A percentile compares a stretch with the other conserved stretches of the same genome.
phyloP scores from a whole-genome alignment of 2,329 filamentous ascomycete species.

The Penicillium sp. region DNA sequence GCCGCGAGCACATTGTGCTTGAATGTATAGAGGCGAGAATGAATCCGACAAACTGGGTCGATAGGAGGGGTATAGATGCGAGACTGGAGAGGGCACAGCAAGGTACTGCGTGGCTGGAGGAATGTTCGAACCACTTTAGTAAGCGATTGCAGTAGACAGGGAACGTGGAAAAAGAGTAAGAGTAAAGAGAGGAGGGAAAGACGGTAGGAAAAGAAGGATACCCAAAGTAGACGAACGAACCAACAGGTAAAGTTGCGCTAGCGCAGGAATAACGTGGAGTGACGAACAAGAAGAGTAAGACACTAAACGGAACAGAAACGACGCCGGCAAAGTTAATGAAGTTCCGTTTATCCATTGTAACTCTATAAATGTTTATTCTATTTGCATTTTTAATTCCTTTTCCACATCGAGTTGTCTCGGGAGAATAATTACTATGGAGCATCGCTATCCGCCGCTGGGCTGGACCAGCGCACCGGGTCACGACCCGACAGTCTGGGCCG shows the following conservation, averaged over 20 bases:
- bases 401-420: no score
- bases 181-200: not conserved
- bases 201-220: not conserved
- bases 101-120: not conserved
- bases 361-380: no score
- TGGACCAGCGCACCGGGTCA: not conserved
- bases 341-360: not conserved
- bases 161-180: not conserved
- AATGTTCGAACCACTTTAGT: not conserved
- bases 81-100: not conserved
- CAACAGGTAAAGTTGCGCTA: not conserved
- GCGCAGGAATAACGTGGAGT: not conserved
- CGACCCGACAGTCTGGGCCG: constrained; percentile 1
- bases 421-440: not conserved
- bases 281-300: not conserved
- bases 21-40: not conserved
- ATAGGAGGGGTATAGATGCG: not conserved
- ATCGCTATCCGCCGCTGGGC: not conserved
- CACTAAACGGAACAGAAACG: not conserved
- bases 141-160: not conserved
- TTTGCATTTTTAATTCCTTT: no score
- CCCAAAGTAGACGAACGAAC: not conserved
- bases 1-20: not conserved
- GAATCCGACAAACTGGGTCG: not conserved
- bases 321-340: not conserved